Conservation (phyloP, 805 yeast genomes). For the Kodamaea fukazawae region DNA sequence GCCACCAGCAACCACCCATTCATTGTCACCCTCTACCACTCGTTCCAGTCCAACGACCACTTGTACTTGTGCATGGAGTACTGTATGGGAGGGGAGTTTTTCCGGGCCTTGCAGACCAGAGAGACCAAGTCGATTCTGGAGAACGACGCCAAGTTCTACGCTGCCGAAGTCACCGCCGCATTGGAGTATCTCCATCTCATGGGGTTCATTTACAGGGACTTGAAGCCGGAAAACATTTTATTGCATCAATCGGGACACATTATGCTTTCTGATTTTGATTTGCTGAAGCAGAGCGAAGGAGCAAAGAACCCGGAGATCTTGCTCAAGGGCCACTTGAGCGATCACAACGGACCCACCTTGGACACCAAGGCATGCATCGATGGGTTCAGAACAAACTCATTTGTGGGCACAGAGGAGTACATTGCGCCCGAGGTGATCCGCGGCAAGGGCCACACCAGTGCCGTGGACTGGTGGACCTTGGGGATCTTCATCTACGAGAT, state of each 20-base stretch:
- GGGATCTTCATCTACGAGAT: conserved; percentile 92
- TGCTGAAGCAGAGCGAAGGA: conserved; percentile 82
- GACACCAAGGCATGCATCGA: conserved; percentile 95
- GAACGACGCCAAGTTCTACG: conserved; percentile 87
- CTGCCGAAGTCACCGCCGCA: conserved; percentile 96
- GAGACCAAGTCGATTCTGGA: conserved; percentile 82
- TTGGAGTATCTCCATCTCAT: conserved; percentile 90
- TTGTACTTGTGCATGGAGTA: conserved; percentile 96
- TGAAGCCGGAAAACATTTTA: conserved; percentile 93
- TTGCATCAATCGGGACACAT: conserved; percentile 97
- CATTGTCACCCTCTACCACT: conserved; percentile 92
- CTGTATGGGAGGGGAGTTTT: conserved; percentile 99
- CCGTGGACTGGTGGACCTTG: conserved; percentile 99
- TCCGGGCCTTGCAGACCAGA: conserved; percentile 91
- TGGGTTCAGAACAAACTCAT: conserved; percentile 94
- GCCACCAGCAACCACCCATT: conserved; percentile 97
- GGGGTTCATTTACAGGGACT: conserved; percentile 96
- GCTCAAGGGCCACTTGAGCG: conserved; percentile 22
- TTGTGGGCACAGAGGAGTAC: conserved; percentile 98
- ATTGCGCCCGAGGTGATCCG: conserved; percentile 97
- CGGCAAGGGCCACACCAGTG: conserved; percentile 96
- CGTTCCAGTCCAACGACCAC: conserved; percentile 91
- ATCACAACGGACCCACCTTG: conserved; percentile 51
- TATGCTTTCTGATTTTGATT: conserved; percentile 94
- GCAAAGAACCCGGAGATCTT: conserved; percentile 75